Percentiles rank a stretch among this genome's conserved stretches.
These are phyloP conservation scores for Salix exigua DNA, from an alignment of 345 rosid genomes.

Conservation along the genomic window DNA sequence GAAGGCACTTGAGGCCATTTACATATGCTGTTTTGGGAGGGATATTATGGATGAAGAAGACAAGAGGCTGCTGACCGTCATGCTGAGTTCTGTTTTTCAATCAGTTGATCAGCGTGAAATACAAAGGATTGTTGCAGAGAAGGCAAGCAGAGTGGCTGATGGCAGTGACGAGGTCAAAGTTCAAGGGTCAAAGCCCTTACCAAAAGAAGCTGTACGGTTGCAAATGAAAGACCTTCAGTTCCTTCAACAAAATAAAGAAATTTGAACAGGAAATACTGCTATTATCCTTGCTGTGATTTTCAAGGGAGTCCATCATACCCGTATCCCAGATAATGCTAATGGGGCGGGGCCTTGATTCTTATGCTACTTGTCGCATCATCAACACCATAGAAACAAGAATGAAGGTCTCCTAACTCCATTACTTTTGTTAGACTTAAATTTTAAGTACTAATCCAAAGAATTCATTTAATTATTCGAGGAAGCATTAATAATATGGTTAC, in stretches of 20 bases:
- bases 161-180: conserved; percentile 42
- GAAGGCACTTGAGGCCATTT: conserved; percentile 87
- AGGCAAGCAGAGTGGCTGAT: conserved; percentile 58
- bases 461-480: too few relatives aligned
- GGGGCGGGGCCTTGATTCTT: too few relatives aligned
- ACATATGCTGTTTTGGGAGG: conserved; percentile 71
- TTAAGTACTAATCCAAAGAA: too few relatives aligned
- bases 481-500: too few relatives aligned
- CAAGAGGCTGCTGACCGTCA: conserved; percentile 48
- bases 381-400: too few relatives aligned
- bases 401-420: too few relatives aligned
- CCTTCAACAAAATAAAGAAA: conserved; percentile 64
- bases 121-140: conserved; percentile 56
- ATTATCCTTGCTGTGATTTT: background rate
- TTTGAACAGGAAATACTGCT: conserved; percentile 20
- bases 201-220: conserved; percentile 68
- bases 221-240: conserved; percentile 96
- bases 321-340: too few relatives aligned
- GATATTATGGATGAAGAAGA: conserved; percentile 77
- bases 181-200: conserved; percentile 50
- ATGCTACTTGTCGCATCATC: too few relatives aligned
- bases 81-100: conserved; percentile 72
- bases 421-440: too few relatives aligned
- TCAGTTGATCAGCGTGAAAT: conserved; percentile 48
- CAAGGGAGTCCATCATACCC: too few relatives aligned